Conservation (phyloP, 768 basidiomycete species). For the Pleurotus giganteus region DNA sequence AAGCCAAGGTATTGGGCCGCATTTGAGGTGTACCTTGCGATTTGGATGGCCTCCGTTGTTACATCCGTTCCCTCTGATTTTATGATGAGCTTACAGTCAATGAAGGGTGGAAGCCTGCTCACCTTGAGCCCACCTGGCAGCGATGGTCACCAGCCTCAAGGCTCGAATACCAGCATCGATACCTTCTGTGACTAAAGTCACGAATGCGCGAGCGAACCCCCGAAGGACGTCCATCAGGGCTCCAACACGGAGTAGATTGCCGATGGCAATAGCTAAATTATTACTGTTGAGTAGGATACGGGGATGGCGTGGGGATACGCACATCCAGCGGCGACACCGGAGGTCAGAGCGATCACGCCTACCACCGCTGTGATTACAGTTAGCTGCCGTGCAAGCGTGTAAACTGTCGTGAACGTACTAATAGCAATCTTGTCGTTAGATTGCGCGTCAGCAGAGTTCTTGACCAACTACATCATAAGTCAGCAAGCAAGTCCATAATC, state of each 20-base stretch:
- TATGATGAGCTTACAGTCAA: neutral
- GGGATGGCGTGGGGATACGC: neutral
- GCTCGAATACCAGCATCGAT: neutral
- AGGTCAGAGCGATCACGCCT: neutral
- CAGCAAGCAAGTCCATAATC: neutral
- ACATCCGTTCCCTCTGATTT: neutral
- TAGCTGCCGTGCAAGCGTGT: too few relatives aligned
- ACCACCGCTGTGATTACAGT: neutral
- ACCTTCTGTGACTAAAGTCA: constrained; percentile 3
- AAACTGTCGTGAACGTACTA: neutral
- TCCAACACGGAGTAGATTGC: neutral
- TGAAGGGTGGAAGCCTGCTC: neutral
- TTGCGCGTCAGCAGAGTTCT: neutral
- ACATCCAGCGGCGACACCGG: neutral
- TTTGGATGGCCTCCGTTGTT: neutral
- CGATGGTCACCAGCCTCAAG: neutral
- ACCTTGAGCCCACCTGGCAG: neutral
- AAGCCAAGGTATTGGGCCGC: neutral
- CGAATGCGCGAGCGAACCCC: neutral
- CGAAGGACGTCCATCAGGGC: neutral
- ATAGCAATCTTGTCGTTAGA: neutral
- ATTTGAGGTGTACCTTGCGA: neutral
- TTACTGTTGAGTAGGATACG: too few relatives aligned
- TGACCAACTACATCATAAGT: neutral
- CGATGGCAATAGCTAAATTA: neutral